Evolutionary conservation across 768 basidiomycete genomes (phyloP), one percentile per base, ranked within the genome.

Genomic region (Kwoniella pini): DNA sequence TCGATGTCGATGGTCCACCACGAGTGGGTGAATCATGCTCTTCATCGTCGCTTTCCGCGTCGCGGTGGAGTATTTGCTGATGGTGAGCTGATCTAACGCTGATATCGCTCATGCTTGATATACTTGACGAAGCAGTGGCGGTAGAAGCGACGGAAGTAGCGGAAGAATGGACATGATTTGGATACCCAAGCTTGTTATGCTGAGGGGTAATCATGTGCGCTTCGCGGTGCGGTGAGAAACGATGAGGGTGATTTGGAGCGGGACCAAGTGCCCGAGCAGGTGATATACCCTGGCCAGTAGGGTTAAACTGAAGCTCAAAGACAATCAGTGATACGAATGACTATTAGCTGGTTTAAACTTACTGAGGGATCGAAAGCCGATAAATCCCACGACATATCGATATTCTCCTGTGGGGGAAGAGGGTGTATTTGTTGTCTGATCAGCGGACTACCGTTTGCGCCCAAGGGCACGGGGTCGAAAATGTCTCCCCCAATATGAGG

Each of bases 251-350:
- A 2, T 19, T 12, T 19, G 72, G 72, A 7, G 70, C 64, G 6
- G 72, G 72, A 50, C 72, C 72, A 7, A 74, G 62, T 2, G 72
- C 72, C 11, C 72, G 63, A 27, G 69, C 65, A 1, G 72, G 72
- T 24, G 72, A 71, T 24, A 74, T 74, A 13, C 72, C 72, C 58
- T 71, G 72, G 7, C 58, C 49, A 26, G 45, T 49, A 24, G 40
- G 38, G 31, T 42, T 42, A 36, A 57, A 64, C 33, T 64, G 53
- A 2, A 27, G 26, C 12, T n/a, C 0, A 28, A 26, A 48, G 50
- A 44, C 54, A 38, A 24, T 36, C 33, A 3, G 27, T 21, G 36
- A 30, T 26, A n/a, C 43, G 3, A 17, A 33, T 26, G 21, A 39
- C n/a, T 7, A 19, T 24, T 19, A 12, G 17, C 36, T 39, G 19